A percentile compares a stretch with the other conserved stretches of the same genome.
Conservation (phyloP, 2,329 filamentous ascomycete species). For the Tricladium varicosporioides region DNA sequence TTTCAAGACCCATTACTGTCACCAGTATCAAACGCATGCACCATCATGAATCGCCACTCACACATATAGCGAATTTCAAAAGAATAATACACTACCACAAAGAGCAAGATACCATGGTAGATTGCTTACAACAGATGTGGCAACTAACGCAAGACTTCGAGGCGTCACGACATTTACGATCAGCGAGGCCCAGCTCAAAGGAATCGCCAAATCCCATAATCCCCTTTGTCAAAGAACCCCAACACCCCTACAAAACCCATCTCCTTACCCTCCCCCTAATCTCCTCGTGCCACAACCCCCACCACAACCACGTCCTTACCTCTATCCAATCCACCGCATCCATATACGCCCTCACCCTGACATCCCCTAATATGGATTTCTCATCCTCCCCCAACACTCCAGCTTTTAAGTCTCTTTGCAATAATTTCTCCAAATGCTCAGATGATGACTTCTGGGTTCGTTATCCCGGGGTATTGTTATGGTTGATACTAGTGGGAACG, state of each 20-base stretch:
- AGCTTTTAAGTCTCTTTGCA: too few relatives aligned
- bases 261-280: slow-evolving; percentile 14
- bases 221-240: slow-evolving; percentile 6
- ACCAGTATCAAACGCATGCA: neutral
- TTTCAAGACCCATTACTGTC: slow-evolving; percentile 1
- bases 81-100: slow-evolving; percentile 5
- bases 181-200: neutral
- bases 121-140: slow-evolving; percentile 5
- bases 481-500: slow-evolving; percentile 15
- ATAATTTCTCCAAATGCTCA: slow-evolving; percentile 7
- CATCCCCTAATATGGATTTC: neutral
- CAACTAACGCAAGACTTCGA: slow-evolving; percentile 2
- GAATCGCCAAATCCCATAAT: neutral
- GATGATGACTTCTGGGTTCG: slow-evolving; percentile 14
- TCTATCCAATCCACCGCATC: slow-evolving; percentile 4
- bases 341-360: slow-evolving; percentile 8
- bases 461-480: slow-evolving; percentile 15
- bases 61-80: neutral
- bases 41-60: slow-evolving; percentile 10
- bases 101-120: slow-evolving; percentile 1
- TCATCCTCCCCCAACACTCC: slow-evolving; percentile 3
- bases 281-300: slow-evolving; percentile 11
- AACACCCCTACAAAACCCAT: slow-evolving; percentile 9
- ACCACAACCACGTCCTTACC: slow-evolving; percentile 11
- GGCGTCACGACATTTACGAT: neutral